phyloP scores from a whole-genome alignment of 768 basidiomycete genomes.

The Pulveroboletus sp. region DNA sequence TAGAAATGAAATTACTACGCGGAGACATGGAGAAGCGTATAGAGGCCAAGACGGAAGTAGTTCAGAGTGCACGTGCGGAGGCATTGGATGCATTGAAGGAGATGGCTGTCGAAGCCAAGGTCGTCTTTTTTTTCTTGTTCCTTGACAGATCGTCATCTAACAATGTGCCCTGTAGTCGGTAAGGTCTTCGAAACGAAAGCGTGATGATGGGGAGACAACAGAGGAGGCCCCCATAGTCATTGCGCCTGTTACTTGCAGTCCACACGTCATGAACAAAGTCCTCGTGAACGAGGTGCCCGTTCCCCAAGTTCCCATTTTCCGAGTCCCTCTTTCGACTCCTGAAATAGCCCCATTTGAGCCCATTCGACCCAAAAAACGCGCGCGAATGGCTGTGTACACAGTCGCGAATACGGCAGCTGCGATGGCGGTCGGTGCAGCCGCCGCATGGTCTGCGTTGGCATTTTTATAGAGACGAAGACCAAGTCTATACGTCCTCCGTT shows the following conservation, averaged over 20 bases:
- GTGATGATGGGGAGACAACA: slow-evolving; percentile 37
- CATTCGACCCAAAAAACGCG: slow-evolving; percentile 41
- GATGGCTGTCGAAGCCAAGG: slow-evolving; percentile 32
- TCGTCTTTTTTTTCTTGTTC: slow-evolving; percentile 13
- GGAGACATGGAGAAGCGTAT: slow-evolving; percentile 43
- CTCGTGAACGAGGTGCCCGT: neutral
- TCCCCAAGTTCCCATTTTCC: slow-evolving; percentile 4
- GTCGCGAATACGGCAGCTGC: slow-evolving; percentile 58
- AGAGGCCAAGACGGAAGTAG: slow-evolving; percentile 40
- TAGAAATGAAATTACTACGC: slow-evolving; percentile 45
- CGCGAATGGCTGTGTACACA: slow-evolving; percentile 34
- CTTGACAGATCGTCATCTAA: slow-evolving; percentile 17
- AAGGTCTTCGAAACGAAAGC: slow-evolving; percentile 61
- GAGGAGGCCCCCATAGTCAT: neutral
- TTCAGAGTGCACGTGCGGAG: slow-evolving; percentile 39
- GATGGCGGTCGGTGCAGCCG: slow-evolving; percentile 62
- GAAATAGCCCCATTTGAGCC: slow-evolving; percentile 6
- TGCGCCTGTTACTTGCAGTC: neutral
- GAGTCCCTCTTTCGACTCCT: neutral
- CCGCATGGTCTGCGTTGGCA: slow-evolving; percentile 70
- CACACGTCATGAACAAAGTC: neutral
- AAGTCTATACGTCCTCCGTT: neutral
- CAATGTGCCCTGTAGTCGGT: slow-evolving; percentile 23
- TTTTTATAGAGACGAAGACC: slow-evolving; percentile 41
- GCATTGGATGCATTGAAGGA: slow-evolving; percentile 35